phyloP scores from a whole-genome alignment of 1,284 basidiomycete genomes.

The Heterobasidion parviporum region DNA sequence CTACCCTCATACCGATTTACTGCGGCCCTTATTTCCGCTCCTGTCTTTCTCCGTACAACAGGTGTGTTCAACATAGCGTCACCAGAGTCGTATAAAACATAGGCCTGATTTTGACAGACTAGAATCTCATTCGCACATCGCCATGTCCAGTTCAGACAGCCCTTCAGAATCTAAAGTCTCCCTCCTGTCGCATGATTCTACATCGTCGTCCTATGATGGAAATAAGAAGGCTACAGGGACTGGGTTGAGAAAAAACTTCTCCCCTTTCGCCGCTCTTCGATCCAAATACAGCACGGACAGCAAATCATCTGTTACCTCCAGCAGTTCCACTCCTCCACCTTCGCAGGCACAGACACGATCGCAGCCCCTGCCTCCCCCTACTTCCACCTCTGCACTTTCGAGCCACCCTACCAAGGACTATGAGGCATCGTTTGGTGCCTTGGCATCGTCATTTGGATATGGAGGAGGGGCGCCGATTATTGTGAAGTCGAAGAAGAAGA shows the following conservation, averaged over 20 bases:
- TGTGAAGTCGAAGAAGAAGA: background rate
- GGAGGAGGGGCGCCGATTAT: background rate
- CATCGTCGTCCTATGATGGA: background rate
- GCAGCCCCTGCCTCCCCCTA: background rate
- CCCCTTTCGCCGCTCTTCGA: background rate
- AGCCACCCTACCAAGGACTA: conserved; percentile 5
- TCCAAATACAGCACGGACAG: background rate
- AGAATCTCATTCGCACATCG: background rate
- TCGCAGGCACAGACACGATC: background rate
- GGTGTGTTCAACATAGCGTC: too few relatives aligned
- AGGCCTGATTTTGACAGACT: too few relatives aligned
- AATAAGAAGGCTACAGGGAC: background rate
- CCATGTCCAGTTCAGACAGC: background rate
- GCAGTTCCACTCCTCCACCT: background rate
- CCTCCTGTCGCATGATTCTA: conserved; percentile 1
- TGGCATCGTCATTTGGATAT: conserved; percentile 7
- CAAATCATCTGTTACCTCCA: background rate
- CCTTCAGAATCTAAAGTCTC: background rate
- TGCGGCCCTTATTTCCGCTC: too few relatives aligned
- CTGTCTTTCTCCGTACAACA: too few relatives aligned
- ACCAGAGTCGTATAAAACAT: too few relatives aligned
- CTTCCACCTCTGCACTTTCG: background rate
- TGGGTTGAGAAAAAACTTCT: background rate
- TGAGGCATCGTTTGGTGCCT: conserved; percentile 7
- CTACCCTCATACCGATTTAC: too few relatives aligned